Evolutionary conservation across 306 rosid genomes (phyloP).

Genomic region (Cercis canadensis): DNA sequence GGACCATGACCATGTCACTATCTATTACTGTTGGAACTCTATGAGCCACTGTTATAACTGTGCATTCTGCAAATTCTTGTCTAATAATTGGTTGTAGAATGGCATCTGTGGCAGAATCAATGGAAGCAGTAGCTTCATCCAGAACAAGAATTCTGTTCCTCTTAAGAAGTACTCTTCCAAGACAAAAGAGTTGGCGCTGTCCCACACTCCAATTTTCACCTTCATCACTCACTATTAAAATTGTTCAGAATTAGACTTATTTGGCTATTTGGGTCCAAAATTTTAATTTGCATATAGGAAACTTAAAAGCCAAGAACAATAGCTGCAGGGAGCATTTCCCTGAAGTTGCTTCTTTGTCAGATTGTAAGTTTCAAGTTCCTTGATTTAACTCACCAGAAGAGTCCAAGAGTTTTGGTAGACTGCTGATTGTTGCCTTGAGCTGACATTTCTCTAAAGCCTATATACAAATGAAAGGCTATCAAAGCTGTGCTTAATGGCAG

Average conservation of each 20-base stretch:
- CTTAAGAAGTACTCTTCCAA: conserved; percentile 76
- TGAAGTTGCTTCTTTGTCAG: neutral
- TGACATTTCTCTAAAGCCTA: conserved; percentile 78
- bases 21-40: conserved; percentile 83
- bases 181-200: conserved; percentile 73
- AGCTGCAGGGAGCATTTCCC: no score
- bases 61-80: conserved; percentile 71
- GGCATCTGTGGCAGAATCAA: conserved; percentile 77
- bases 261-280: no score
- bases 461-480: conserved; percentile 1
- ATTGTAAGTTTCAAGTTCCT: neutral
- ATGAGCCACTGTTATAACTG: conserved; percentile 73
- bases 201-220: conserved; percentile 81
- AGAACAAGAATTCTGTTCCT: conserved; percentile 74
- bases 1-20: conserved; percentile 80
- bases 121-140: conserved; percentile 88
- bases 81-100: conserved; percentile 65
- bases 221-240: conserved; percentile 70
- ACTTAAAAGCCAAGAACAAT: no score
- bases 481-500: conserved; percentile 6
- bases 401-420: conserved; percentile 61
- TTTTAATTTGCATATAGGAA: no score
- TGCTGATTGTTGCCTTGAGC: conserved; percentile 53
- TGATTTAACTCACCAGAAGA: conserved; percentile 54
- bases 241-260: no score